Evolutionary conservation across 495 filamentous ascomycete genomes (phyloP).

Genomic region (Podospora tetraspora): DNA sequence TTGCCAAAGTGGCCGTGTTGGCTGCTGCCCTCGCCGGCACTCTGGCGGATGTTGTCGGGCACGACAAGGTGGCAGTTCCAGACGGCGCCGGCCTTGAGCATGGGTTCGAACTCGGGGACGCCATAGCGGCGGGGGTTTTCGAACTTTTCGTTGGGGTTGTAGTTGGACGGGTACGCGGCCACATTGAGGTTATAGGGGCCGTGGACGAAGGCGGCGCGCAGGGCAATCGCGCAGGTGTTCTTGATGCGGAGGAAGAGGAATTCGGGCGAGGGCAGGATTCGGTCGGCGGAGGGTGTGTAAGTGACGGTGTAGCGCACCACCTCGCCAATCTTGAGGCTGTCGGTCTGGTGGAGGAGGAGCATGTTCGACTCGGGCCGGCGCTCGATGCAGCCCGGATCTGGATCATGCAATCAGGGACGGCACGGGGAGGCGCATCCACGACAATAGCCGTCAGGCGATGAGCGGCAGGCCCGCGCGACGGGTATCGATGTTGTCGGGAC

Average conservation of each 20-base stretch:
- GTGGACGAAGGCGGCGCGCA: constrained; percentile 92
- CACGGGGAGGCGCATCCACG: neutral
- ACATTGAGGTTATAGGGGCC: constrained; percentile 89
- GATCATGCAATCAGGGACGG: neutral
- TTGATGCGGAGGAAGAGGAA: constrained; percentile 77
- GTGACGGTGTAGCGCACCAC: constrained; percentile 87
- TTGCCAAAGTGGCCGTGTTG: constrained; percentile 33
- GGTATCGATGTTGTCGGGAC: neutral
- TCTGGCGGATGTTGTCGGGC: constrained; percentile 60
- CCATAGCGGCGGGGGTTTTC: constrained; percentile 57
- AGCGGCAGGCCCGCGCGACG: constrained; percentile 1
- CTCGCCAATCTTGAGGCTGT: constrained; percentile 87
- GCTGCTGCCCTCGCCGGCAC: constrained; percentile 28
- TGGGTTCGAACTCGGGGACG: constrained; percentile 84
- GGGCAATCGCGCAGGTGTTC: constrained; percentile 83
- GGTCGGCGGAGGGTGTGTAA: constrained; percentile 83
- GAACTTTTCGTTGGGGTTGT: constrained; percentile 70
- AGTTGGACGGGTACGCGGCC: constrained; percentile 72
- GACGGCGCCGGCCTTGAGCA: constrained; percentile 85
- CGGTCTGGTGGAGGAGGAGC: constrained; percentile 83
- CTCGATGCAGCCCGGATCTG: neutral
- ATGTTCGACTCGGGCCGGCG: constrained; percentile 44
- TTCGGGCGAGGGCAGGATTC: constrained; percentile 75
- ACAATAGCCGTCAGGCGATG: neutral
- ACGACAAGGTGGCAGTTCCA: constrained; percentile 76